Percentiles rank a stretch among this genome's conserved stretches.
Conservation (phyloP, 1,284 basidiomycete genomes). For the Sporisorium graminicola region DNA sequence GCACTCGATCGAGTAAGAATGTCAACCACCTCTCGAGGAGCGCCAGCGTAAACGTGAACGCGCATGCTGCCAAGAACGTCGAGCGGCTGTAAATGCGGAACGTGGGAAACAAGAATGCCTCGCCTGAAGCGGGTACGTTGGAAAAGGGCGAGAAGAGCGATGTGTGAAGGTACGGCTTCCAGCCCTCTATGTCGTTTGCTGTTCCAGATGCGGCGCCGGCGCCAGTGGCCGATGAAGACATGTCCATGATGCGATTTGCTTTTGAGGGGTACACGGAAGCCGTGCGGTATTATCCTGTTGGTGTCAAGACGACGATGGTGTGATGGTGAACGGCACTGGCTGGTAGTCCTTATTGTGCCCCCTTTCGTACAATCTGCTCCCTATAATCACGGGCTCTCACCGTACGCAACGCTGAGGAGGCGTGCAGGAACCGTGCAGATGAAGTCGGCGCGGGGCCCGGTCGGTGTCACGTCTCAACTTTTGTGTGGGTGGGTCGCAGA, state of each 20-base stretch:
- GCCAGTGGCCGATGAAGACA: constrained; percentile 9
- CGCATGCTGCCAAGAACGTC: constrained; percentile 22
- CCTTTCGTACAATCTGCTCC: background rate
- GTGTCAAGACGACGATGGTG: too few relatives aligned
- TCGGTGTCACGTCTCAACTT: background rate
- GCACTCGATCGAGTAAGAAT: background rate
- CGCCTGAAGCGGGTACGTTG: constrained; percentile 3
- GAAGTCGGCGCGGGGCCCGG: background rate
- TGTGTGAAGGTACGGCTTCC: constrained; percentile 49
- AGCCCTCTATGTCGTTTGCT: constrained; percentile 15
- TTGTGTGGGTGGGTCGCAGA: background rate
- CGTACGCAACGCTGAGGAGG: background rate
- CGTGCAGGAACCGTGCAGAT: constrained; percentile 3
- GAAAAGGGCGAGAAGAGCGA: constrained; percentile 21
- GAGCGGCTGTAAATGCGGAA: constrained; percentile 28
- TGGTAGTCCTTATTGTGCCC: too few relatives aligned
- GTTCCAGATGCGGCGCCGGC: background rate
- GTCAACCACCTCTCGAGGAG: constrained; percentile 22
- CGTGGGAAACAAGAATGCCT: constrained; percentile 36
- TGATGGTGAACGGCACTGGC: too few relatives aligned
- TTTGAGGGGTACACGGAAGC: background rate
- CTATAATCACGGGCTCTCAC: too few relatives aligned
- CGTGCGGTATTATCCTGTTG: too few relatives aligned
- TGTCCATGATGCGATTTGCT: constrained; percentile 16
- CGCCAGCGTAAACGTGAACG: constrained; percentile 14